phyloP scores from a whole-genome alignment of 371 early-diverging fungal genomes.

The Mortierella sp. region DNA sequence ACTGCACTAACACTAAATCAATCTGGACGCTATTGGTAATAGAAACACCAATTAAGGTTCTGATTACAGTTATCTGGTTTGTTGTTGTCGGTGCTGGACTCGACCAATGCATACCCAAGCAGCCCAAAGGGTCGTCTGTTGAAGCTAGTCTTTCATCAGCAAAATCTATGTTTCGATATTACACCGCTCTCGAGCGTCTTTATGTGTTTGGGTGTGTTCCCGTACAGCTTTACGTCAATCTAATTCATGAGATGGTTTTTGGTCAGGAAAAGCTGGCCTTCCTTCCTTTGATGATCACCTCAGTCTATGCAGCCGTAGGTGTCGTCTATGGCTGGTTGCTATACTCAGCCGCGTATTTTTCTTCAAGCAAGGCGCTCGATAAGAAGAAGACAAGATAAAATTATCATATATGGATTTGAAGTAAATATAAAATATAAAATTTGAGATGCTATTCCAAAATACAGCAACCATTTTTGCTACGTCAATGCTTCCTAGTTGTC shows the following conservation, averaged over 20 bases:
- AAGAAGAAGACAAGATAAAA: conserved; percentile 50
- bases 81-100: conserved; percentile 64
- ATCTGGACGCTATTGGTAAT: neutral
- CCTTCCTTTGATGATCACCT: conserved; percentile 86
- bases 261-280: conserved; percentile 71
- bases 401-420: neutral
- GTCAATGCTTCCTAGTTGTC: conserved; percentile 7
- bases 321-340: conserved; percentile 81
- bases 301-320: conserved; percentile 84
- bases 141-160: conserved; percentile 20
- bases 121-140: conserved; percentile 19
- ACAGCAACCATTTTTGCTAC: conserved; percentile 1
- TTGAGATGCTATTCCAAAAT: neutral
- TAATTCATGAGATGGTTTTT: conserved; percentile 68
- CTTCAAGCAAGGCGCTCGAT: conserved; percentile 28
- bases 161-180: conserved; percentile 44
- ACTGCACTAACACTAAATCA: neutral
- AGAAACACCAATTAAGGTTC: conserved; percentile 77
- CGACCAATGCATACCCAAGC: conserved; percentile 61
- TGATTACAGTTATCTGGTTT: conserved; percentile 69
- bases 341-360: conserved; percentile 52
- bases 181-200: conserved; percentile 63
- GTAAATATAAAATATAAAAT: neutral
- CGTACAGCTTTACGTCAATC: conserved; percentile 71
- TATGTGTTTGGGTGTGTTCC: conserved; percentile 77